Evolutionary conservation across 768 basidiomycete species (phyloP).

Genomic region (Tylopilus cervinicoccineus): DNA sequence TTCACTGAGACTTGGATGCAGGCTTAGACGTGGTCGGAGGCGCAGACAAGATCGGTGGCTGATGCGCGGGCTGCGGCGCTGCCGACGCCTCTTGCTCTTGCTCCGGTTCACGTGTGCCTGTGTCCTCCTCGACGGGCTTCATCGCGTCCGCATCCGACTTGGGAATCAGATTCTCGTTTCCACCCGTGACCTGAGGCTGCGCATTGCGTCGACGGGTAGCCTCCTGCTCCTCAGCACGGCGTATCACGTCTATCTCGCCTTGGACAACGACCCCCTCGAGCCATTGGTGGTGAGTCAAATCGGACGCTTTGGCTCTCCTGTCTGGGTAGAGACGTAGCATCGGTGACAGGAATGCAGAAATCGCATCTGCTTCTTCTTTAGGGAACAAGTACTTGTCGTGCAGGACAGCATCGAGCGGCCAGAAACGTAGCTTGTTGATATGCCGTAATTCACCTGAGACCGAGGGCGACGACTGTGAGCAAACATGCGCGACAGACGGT

Average conservation of each 20-base stretch:
- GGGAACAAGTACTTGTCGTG: conserved; percentile 97
- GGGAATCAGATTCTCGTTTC: conserved; percentile 6
- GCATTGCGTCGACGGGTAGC: conserved; percentile 18
- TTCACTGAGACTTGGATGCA: conserved; percentile 6
- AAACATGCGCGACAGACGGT: background rate
- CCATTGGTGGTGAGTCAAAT: conserved; percentile 85
- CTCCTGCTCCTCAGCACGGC: conserved; percentile 57
- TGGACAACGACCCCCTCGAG: conserved; percentile 81
- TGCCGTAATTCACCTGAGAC: conserved; percentile 77
- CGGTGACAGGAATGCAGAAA: conserved; percentile 77
- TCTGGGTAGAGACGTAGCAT: conserved; percentile 92
- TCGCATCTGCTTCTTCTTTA: conserved; percentile 71
- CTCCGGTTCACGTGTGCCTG: conserved; percentile 8
- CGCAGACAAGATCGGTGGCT: conserved; percentile 32
- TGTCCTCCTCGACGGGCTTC: conserved; percentile 68
- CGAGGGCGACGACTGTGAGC: conserved; percentile 6
- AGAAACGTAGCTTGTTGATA: conserved; percentile 90
- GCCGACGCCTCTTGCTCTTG: background rate
- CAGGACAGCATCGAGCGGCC: conserved; percentile 77
- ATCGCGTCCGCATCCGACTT: conserved; percentile 50
- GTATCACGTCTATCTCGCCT: conserved; percentile 83
- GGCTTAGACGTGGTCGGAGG: conserved; percentile 26
- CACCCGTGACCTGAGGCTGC: conserved; percentile 11
- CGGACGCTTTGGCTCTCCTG: conserved; percentile 82
- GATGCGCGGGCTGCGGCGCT: conserved; percentile 13